These are phyloP conservation scores for Lasiosphaeriaceae sp. DNA, from an alignment of 495 filamentous ascomycete species.

Conservation along the genomic window DNA sequence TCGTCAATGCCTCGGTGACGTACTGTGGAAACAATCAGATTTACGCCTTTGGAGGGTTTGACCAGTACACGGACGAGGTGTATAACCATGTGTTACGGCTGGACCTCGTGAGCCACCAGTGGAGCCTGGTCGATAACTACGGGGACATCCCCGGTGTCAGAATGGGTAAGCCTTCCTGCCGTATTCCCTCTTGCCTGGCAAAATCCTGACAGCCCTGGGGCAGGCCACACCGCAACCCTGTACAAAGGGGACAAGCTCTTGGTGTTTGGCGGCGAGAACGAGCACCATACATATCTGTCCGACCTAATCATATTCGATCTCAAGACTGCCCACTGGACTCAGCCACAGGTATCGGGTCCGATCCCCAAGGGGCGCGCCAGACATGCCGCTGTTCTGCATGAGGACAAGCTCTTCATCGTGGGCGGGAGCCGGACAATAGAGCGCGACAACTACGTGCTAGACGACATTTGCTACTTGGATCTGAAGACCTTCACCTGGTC, in stretches of 20 bases:
- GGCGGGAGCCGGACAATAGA: slow-evolving; percentile 89
- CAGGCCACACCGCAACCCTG: slow-evolving; percentile 92
- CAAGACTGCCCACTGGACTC: slow-evolving; percentile 87
- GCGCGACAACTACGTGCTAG: slow-evolving; percentile 80
- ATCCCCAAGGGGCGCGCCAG: slow-evolving; percentile 84
- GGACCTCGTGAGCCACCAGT: slow-evolving; percentile 80
- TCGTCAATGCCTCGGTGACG: slow-evolving; percentile 96
- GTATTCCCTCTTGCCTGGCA: not conserved
- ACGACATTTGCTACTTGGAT: slow-evolving; percentile 94
- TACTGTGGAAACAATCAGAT: slow-evolving; percentile 95
- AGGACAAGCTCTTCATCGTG: slow-evolving; percentile 92
- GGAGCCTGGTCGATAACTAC: slow-evolving; percentile 96
- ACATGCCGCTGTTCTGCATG: slow-evolving; percentile 90
- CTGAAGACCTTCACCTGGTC: slow-evolving; percentile 98
- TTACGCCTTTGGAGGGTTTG: slow-evolving; percentile 98
- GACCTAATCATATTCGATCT: slow-evolving; percentile 96
- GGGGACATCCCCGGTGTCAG: slow-evolving; percentile 96
- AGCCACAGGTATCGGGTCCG: slow-evolving; percentile 77
- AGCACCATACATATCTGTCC: slow-evolving; percentile 90
- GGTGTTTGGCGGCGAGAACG: slow-evolving; percentile 96
- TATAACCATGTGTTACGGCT: slow-evolving; percentile 95
- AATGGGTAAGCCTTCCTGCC: slow-evolving; percentile 67
- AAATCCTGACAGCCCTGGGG: not conserved
- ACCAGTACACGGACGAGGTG: slow-evolving; percentile 98
- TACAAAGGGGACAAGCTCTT: slow-evolving; percentile 92